A percentile compares a stretch with the other conserved stretches of the same genome.
phyloP scores from a whole-genome alignment of 129 eudicot genomes.

The Flaveria trinervia region DNA sequence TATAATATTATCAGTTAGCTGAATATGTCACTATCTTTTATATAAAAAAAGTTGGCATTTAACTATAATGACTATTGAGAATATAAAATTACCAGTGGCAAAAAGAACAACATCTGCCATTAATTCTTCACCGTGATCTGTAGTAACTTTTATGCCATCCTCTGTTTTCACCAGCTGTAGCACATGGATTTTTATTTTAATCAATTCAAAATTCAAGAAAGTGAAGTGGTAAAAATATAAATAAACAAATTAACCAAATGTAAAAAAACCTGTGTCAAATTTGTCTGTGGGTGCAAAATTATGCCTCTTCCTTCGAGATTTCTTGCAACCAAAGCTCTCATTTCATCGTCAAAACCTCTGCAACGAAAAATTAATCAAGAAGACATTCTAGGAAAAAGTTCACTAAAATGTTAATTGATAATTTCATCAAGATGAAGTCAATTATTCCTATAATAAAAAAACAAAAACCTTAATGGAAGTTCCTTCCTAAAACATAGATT shows the following conservation, averaged over 20 bases:
- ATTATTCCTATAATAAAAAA: background rate
- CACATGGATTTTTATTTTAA: conserved; percentile 22
- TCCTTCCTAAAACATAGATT: conserved; percentile 83
- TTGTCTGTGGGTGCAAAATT: conserved; percentile 71
- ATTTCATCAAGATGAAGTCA: conserved; percentile 5
- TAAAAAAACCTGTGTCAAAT: conserved; percentile 56
- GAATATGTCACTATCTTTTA: background rate
- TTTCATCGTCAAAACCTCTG: conserved; percentile 99
- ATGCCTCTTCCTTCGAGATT: conserved; percentile 97
- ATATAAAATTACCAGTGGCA: conserved; percentile 78
- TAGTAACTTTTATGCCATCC: conserved; percentile 77
- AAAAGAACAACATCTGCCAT: conserved; percentile 94
- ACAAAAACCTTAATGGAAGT: conserved; percentile 78
- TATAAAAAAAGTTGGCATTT: background rate
- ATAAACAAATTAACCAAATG: conserved; percentile 6
- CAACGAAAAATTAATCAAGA: conserved; percentile 7
- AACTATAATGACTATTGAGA: background rate
- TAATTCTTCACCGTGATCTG: conserved; percentile 93
- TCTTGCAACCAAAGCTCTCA: conserved; percentile 93
- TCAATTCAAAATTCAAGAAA: background rate
- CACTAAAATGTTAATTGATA: background rate
- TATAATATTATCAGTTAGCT: conserved; percentile 9
- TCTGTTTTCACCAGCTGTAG: conserved; percentile 81
- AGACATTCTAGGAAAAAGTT: background rate
- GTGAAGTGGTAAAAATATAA: background rate